phyloP scores from a whole-genome alignment of 495 filamentous ascomycete genomes.

The Xylaria scruposa region DNA sequence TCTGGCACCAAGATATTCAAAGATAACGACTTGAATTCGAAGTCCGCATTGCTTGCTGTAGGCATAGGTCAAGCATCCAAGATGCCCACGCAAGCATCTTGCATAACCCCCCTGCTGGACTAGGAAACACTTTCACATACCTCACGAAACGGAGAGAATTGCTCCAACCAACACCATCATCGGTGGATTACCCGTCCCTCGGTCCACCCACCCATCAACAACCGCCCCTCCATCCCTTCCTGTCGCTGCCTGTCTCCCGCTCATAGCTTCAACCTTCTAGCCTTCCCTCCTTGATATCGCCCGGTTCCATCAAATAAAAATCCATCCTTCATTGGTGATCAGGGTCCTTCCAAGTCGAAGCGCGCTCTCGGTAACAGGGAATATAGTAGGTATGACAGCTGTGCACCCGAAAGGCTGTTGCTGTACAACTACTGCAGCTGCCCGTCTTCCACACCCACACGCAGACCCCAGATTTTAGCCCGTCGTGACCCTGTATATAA shows the following conservation, averaged over 20 bases:
- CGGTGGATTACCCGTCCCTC: constrained; percentile 28
- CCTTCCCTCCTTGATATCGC: constrained; percentile 10
- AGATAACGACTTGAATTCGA: neutral
- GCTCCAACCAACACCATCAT: constrained; percentile 18
- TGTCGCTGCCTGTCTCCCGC: constrained; percentile 22
- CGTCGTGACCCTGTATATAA: constrained; percentile 38
- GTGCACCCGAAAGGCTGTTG: constrained; percentile 28
- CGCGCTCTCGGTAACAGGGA: constrained; percentile 7
- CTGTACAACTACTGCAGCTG: constrained; percentile 36
- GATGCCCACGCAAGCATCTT: constrained; percentile 20
- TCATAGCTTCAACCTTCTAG: constrained; percentile 13
- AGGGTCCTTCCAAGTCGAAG: constrained; percentile 5
- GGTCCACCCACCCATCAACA: constrained; percentile 36
- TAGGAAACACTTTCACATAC: neutral
- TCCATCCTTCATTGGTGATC: neutral
- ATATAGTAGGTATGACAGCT: constrained; percentile 14
- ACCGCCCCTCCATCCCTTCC: constrained; percentile 30
- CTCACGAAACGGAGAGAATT: neutral
- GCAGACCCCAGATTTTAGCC: constrained; percentile 40
- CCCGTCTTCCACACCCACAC: constrained; percentile 26
- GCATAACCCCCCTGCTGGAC: constrained; percentile 11
- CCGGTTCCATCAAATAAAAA: constrained; percentile 18
- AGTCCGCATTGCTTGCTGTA: neutral
- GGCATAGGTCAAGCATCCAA: neutral
- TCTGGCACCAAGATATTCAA: neutral